These are phyloP conservation scores for Picocystis sp. DNA, from an alignment of 163 green algal species.

Conservation along the genomic window DNA sequence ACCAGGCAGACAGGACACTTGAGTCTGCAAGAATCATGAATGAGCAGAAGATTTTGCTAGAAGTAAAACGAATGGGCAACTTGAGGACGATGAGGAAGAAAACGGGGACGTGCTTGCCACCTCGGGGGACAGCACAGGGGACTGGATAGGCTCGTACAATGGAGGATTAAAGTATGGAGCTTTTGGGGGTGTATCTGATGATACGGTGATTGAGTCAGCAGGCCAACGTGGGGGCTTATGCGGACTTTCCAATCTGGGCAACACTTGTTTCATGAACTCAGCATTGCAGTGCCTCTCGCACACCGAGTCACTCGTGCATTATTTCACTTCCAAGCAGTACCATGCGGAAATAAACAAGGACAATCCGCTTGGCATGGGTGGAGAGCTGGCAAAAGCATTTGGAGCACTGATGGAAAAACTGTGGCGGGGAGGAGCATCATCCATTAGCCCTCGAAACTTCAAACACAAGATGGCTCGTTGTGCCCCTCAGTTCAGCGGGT, in stretches of 20 bases:
- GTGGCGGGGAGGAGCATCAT: constrained; percentile 43
- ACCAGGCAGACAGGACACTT: too few relatives aligned
- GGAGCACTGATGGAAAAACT: constrained; percentile 60
- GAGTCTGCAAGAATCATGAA: too few relatives aligned
- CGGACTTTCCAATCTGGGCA: constrained; percentile 84
- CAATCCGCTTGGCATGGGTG: constrained; percentile 70
- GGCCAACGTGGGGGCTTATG: too few relatives aligned
- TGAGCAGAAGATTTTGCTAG: too few relatives aligned
- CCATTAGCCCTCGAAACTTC: constrained; percentile 65
- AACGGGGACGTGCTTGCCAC: too few relatives aligned
- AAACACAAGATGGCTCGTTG: constrained; percentile 69
- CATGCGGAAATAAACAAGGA: constrained; percentile 55
- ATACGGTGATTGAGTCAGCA: too few relatives aligned
- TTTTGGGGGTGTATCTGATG: too few relatives aligned
- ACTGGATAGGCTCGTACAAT: too few relatives aligned
- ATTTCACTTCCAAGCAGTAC: constrained; percentile 40
- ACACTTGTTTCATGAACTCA: constrained; percentile 96
- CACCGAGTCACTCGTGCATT: constrained; percentile 32
- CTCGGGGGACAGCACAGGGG: too few relatives aligned
- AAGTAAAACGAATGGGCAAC: too few relatives aligned
- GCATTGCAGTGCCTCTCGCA: constrained; percentile 65
- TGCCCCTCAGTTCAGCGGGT: constrained; percentile 80
- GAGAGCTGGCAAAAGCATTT: constrained; percentile 73
- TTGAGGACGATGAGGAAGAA: too few relatives aligned
- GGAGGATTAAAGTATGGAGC: too few relatives aligned